Evolutionary conservation across 2,329 filamentous ascomycete genomes (phyloP).

Genomic region (Neofusicoccum umdonicola): DNA sequence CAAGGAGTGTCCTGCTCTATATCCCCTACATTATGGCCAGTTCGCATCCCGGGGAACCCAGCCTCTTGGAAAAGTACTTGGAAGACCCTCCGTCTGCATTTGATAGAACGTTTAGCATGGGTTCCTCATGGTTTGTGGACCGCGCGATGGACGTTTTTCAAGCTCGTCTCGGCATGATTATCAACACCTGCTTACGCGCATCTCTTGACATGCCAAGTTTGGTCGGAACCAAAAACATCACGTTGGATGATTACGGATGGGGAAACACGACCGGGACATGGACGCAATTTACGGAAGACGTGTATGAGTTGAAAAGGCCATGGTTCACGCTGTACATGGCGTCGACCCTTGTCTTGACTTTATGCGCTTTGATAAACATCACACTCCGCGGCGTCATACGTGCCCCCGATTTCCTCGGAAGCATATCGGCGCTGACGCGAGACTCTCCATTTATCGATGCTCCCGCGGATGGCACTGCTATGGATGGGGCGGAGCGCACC

Average conservation of each 20-base stretch:
- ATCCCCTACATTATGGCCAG: no score
- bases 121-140: not conserved
- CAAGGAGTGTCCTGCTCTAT: no score
- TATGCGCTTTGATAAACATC: constrained; percentile 17
- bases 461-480: constrained; percentile 6
- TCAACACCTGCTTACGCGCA: constrained; percentile 20
- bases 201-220: not conserved
- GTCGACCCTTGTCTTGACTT: constrained; percentile 1
- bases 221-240: not conserved
- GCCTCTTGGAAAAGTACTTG: constrained; percentile 2
- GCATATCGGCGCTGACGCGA: constrained; percentile 18
- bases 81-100: not conserved
- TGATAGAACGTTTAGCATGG: not conserved
- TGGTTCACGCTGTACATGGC: constrained; percentile 15
- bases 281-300: not conserved
- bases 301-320: not conserved
- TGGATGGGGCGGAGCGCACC: constrained; percentile 18
- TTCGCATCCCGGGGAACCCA: no score
- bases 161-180: constrained; percentile 17
- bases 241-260: not conserved
- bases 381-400: constrained; percentile 12
- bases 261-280: not conserved
- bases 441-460: constrained; percentile 19
- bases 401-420: constrained; percentile 20
- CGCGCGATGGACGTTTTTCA: not conserved